Base-by-base conservation (phyloP, 2,329 filamentous ascomycete species). In the Calonectria crousiana region DNA sequence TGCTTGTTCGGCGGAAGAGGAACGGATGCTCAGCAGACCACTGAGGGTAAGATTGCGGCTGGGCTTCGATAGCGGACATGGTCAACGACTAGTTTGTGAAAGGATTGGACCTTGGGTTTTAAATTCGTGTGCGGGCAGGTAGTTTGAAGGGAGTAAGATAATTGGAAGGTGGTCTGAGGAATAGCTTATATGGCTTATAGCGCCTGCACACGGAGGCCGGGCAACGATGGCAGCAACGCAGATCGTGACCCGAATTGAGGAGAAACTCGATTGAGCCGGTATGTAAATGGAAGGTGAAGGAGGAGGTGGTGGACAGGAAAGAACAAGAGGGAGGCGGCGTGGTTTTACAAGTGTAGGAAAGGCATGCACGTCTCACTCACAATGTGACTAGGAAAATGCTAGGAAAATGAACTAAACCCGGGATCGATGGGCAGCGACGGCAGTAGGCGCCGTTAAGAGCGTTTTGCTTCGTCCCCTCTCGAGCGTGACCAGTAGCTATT, bases 31-130 rank as follows among this genome's bases (percentile, higher is more conserved):
- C 74, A 34, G 80, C 75, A 47, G 79, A 72, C 78, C 76, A 79
- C 67, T 78, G 79, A 53, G 75, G 67, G 67, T 77, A 69, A 53
- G 74, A 69, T 64, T 78, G 78, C 58, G 78, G 72, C 75, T 80
- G 79, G 36, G 80, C 74, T 76, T 81, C 80, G 78, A 82, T 79
- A 14, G 51, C 67, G 66, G 75, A 76, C 36, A 73, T 71, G 32
- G 73, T 79, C 47, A 81, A 75, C 67, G 30, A 16, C 32, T 34
- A 30, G 16, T 53, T 52, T 49, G 28, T 38, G 36, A 64, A 14
- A 9, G 49, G 23, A 79, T 53, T 23, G 32, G 36, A 30, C 23
- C 70, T 62, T 36, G 32, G 69, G 74, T 16, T 58, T 56, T 23
- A 13, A 14, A 23, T 44, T 71, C 38, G n/a, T 56, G 56, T 20